phyloP scores from a whole-genome alignment of 164 flowering plant species.

The Cinnamomum micranthum region DNA sequence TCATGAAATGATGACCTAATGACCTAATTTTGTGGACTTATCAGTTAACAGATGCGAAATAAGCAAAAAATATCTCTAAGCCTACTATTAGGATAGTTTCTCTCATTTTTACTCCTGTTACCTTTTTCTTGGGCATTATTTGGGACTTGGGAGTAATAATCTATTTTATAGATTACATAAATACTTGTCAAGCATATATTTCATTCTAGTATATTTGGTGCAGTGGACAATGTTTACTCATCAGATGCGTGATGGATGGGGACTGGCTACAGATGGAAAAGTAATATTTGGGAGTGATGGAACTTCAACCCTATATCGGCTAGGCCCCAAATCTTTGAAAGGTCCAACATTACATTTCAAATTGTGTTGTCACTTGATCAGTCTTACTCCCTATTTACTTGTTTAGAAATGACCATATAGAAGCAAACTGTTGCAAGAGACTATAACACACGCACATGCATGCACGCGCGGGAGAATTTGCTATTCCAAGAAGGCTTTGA shows the following conservation, averaged over 20 bases:
- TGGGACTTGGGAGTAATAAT: neutral
- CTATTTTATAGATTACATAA: neutral
- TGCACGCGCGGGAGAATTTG: too few species aligned
- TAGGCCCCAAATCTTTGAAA: conserved; percentile 65
- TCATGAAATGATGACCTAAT: too few species aligned
- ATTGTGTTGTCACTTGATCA: neutral
- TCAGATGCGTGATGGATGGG: conserved; percentile 97
- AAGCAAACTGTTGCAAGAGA: neutral
- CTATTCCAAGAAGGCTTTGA: too few species aligned
- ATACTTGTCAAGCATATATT: neutral
- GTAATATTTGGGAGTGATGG: conserved; percentile 96
- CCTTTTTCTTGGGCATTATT: neutral
- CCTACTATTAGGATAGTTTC: neutral
- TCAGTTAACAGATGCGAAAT: too few species aligned
- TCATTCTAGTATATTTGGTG: conserved; percentile 15
- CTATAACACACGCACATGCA: too few species aligned
- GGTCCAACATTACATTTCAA: conserved; percentile 37
- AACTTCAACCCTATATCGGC: conserved; percentile 69
- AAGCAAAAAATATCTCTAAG: neutral
- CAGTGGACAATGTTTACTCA: conserved; percentile 67
- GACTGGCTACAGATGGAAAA: conserved; percentile 94
- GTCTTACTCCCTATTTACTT: neutral
- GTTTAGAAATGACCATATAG: neutral
- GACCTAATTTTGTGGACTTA: too few species aligned
- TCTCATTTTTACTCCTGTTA: neutral